Percentiles rank a stretch among this genome's conserved stretches.
phyloP scores from a whole-genome alignment of 2,329 filamentous ascomycete genomes.

The Fusarium lateritium region DNA sequence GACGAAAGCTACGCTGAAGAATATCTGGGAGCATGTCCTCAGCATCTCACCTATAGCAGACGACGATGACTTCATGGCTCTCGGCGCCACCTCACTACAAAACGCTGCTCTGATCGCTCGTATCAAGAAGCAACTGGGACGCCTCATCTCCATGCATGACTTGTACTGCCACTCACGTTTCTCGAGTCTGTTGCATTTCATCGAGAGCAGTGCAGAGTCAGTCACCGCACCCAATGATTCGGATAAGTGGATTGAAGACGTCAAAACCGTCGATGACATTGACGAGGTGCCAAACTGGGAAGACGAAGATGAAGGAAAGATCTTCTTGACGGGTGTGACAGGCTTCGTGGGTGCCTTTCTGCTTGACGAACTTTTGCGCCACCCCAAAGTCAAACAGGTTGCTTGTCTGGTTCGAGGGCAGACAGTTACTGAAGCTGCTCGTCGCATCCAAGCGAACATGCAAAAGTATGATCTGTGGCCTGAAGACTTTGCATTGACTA shows the following conservation, averaged over 20 bases:
- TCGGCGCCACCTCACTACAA: constrained; percentile 9
- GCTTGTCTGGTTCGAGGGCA: constrained; percentile 3
- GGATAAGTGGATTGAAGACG: constrained; percentile 10
- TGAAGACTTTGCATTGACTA: background rate
- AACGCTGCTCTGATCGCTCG: constrained; percentile 11
- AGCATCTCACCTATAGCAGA: background rate
- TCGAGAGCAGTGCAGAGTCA: background rate
- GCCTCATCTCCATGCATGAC: constrained; percentile 14
- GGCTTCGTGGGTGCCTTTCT: constrained; percentile 10
- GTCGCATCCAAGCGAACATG: constrained; percentile 8
- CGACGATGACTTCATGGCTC: constrained; percentile 6
- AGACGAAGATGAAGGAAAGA: background rate
- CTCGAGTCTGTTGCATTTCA: background rate
- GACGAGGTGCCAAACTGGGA: background rate
- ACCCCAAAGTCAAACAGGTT: background rate
- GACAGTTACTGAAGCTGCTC: background rate
- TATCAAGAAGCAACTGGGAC: background rate
- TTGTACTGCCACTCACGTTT: constrained; percentile 10
- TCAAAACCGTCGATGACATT: constrained; percentile 2
- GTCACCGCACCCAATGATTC: constrained; percentile 7
- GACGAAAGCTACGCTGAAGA: background rate
- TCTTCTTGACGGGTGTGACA: constrained; percentile 13
- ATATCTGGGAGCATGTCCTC: background rate
- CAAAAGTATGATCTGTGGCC: constrained; percentile 13
- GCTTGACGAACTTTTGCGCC: background rate